phyloP scores from a whole-genome alignment of 2,329 filamentous ascomycete species.

The Sporothrix mexicana region DNA sequence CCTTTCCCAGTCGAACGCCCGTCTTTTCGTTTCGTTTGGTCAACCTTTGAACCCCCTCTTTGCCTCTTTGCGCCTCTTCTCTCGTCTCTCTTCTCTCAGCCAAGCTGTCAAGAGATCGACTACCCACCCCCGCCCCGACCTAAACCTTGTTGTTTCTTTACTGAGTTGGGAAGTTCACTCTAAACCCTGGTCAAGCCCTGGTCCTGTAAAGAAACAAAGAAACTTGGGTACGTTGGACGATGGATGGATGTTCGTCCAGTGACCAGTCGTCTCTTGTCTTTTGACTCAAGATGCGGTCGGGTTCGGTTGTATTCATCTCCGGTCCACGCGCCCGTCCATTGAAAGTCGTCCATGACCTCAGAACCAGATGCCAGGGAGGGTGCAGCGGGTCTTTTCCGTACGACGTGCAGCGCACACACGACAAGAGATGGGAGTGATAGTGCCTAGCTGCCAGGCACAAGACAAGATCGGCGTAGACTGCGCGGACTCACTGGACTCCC shows the following conservation, averaged over 20 bases:
- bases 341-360: neutral
- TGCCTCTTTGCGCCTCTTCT: neutral
- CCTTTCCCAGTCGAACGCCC: neutral
- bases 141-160: neutral
- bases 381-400: neutral
- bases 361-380: too few species aligned
- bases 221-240: too few species aligned
- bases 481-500: too few species aligned
- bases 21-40: neutral
- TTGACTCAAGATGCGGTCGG: neutral
- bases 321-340: constrained; percentile 11
- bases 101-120: constrained; percentile 9
- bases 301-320: constrained; percentile 22
- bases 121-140: neutral
- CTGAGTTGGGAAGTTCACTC: too few species aligned
- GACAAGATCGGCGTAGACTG: neutral
- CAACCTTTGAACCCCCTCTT: neutral
- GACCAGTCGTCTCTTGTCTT: neutral
- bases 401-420: neutral
- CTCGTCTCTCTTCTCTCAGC: neutral
- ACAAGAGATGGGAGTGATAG: neutral
- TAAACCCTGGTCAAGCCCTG: neutral
- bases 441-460: neutral
- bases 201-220: neutral
- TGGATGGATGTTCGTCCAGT: constrained; percentile 2